Conservation (phyloP, 768 basidiomycete genomes). For the Agaricus subrufescens region DNA sequence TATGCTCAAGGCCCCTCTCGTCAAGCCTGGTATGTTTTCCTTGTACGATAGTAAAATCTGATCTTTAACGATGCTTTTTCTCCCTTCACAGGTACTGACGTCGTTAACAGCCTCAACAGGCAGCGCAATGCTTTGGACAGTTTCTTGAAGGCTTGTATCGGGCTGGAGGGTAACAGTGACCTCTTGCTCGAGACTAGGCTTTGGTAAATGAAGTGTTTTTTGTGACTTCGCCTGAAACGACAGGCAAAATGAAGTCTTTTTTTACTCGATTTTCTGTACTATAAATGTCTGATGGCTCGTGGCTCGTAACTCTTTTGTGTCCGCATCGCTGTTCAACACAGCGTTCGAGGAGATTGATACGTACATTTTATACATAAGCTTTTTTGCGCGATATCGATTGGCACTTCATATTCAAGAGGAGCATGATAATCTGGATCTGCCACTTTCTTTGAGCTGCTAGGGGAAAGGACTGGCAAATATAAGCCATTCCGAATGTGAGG, state of each 20-base stretch:
- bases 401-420: no score
- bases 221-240: background rate
- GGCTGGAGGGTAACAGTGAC: slow-evolving; percentile 79
- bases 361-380: no score
- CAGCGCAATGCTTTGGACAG: slow-evolving; percentile 92
- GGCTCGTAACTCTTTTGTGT: no score
- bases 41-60: background rate
- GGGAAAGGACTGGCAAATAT: no score
- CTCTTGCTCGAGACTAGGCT: slow-evolving; percentile 82
- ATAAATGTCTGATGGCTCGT: no score
- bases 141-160: slow-evolving; percentile 93
- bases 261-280: background rate
- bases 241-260: background rate
- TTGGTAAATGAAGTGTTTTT: slow-evolving; percentile 52
- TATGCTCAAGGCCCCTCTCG: slow-evolving; percentile 98
- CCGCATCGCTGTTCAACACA: no score
- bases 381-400: no score
- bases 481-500: no score
- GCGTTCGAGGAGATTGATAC: no score
- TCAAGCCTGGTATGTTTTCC: slow-evolving; percentile 68
- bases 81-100: slow-evolving; percentile 59
- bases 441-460: no score
- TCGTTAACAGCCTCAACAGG: slow-evolving; percentile 92
- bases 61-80: background rate
- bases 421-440: no score